Percentiles rank a stretch among this genome's conserved stretches.
Evolutionary conservation across 2,329 filamentous ascomycete species (phyloP).

Genomic region (Drechslerella dactyloides): DNA sequence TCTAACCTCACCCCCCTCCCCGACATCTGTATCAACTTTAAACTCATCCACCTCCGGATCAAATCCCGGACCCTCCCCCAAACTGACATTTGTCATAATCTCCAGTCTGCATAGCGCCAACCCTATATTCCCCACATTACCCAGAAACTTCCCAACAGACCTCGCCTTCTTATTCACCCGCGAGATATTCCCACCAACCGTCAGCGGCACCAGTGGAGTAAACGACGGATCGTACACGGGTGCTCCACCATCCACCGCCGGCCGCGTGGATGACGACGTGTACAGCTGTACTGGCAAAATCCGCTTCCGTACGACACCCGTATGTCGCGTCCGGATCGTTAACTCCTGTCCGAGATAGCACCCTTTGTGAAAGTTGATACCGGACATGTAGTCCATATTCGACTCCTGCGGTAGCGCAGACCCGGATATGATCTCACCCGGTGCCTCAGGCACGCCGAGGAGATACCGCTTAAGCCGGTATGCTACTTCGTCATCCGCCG

Average conservation of each 20-base stretch:
- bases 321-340: slow-evolving; percentile 93
- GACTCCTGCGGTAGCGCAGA: slow-evolving; percentile 81
- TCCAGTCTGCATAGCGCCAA: slow-evolving; percentile 85
- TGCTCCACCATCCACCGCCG: background rate
- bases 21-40: slow-evolving; percentile 61
- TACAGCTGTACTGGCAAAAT: slow-evolving; percentile 82
- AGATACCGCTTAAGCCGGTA: slow-evolving; percentile 82
- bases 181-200: slow-evolving; percentile 63
- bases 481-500: slow-evolving; percentile 62
- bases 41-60: slow-evolving; percentile 63
- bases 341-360: slow-evolving; percentile 97
- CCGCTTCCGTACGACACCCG: slow-evolving; percentile 88
- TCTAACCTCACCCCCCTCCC: slow-evolving; percentile 61
- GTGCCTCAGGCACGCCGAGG: slow-evolving; percentile 83
- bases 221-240: slow-evolving; percentile 43
- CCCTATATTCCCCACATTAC: slow-evolving; percentile 81
- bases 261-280: slow-evolving; percentile 56
- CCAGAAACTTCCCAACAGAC: slow-evolving; percentile 80
- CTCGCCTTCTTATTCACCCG: slow-evolving; percentile 66
- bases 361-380: slow-evolving; percentile 91
- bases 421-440: slow-evolving; percentile 74
- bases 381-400: slow-evolving; percentile 85
- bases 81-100: slow-evolving; percentile 80
- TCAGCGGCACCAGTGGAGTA: slow-evolving; percentile 53
- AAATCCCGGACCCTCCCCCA: slow-evolving; percentile 72